phyloP scores from a whole-genome alignment of 306 rosid genomes.

The Alnus glutinosa region DNA sequence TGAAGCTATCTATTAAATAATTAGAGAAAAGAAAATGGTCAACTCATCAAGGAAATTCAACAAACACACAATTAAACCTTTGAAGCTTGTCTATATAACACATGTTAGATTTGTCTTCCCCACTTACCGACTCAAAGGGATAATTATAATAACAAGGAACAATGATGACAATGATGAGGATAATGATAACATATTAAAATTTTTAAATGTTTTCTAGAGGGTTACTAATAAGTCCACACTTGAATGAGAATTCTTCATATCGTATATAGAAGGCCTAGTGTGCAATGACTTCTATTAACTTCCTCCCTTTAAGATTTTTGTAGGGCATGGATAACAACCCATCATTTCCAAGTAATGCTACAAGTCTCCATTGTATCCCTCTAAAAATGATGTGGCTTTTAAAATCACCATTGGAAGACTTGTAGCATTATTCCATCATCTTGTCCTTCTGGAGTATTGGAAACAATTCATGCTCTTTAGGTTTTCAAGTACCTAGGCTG shows the following conservation, averaged over 20 bases:
- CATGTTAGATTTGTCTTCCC: neutral
- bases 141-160: neutral
- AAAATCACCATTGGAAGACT: no score
- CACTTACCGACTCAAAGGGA: neutral
- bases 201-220: neutral
- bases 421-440: no score
- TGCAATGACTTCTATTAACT: neutral
- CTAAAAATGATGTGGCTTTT: no score
- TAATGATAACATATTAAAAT: no score
- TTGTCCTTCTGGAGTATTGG: neutral
- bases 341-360: no score
- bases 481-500: no score
- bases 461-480: neutral
- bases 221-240: neutral
- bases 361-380: no score
- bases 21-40: conserved; percentile 7
- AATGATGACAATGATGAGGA: neutral
- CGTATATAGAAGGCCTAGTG: neutral
- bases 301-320: neutral
- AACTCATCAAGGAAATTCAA: conserved; percentile 19
- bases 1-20: conserved; percentile 70
- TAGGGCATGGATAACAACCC: neutral
- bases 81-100: neutral
- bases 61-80: neutral
- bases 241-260: neutral